These are phyloP conservation scores for Talaromyces liani DNA, from an alignment of 495 filamentous ascomycete genomes.

Conservation along the genomic window DNA sequence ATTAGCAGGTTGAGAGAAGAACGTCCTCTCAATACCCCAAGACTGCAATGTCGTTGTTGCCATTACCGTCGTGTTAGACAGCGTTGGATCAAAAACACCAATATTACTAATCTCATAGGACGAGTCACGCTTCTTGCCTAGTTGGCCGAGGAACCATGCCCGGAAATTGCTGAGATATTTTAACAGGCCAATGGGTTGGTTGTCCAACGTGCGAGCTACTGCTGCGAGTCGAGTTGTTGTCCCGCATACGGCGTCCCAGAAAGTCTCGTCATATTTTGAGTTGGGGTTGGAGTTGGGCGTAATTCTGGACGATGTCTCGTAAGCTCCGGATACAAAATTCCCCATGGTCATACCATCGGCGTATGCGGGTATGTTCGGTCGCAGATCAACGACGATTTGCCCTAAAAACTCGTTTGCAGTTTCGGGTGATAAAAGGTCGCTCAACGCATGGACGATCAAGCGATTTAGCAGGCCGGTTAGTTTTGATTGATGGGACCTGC, in stretches of 20 bases:
- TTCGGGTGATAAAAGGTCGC: slow-evolving; percentile 3
- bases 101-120: slow-evolving; percentile 18
- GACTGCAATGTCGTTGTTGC: not conserved
- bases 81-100: slow-evolving; percentile 13
- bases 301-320: slow-evolving; percentile 4
- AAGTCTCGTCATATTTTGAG: not conserved
- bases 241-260: slow-evolving; percentile 12
- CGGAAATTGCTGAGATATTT: slow-evolving; percentile 13
- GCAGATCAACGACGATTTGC: slow-evolving; percentile 12
- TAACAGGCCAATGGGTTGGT: slow-evolving; percentile 15
- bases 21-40: slow-evolving; percentile 12
- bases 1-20: slow-evolving; percentile 16
- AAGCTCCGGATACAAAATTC: slow-evolving; percentile 9
- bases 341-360: slow-evolving; percentile 10
- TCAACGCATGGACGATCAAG: slow-evolving; percentile 11
- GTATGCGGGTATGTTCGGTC: slow-evolving; percentile 9
- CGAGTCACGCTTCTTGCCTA: slow-evolving; percentile 13
- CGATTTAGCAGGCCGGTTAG: slow-evolving; percentile 15
- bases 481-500: slow-evolving; percentile 9
- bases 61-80: not conserved
- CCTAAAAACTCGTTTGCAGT: slow-evolving; percentile 9
- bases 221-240: slow-evolving; percentile 12
- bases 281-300: not conserved
- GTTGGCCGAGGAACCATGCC: slow-evolving; percentile 7
- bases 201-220: slow-evolving; percentile 10